A percentile compares a stretch with the other conserved stretches of the same genome.
Evolutionary conservation across 2,329 filamentous ascomycete species (phyloP).

Genomic region (Sclerotinia glacialis): DNA sequence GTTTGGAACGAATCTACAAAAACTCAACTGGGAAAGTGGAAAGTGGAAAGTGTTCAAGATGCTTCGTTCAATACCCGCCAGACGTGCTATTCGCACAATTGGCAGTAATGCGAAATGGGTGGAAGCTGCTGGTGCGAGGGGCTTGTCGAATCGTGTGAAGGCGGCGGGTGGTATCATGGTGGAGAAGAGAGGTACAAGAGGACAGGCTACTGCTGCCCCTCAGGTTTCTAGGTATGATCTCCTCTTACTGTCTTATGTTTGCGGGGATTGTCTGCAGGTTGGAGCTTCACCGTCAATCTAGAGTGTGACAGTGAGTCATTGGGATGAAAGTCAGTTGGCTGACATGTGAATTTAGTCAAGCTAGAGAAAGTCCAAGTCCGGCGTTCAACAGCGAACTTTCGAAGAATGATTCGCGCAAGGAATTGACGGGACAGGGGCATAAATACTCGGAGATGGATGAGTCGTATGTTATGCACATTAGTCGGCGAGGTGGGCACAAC

Average conservation of each 20-base stretch:
- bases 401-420: constrained; percentile 49
- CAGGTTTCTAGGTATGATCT: constrained; percentile 31
- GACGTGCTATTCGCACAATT: constrained; percentile 47
- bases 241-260: constrained; percentile 21
- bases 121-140: constrained; percentile 11
- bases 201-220: constrained; percentile 47
- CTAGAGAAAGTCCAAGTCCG: constrained; percentile 60
- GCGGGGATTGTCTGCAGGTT: not conserved
- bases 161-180: constrained; percentile 39
- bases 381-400: constrained; percentile 52
- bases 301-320: not conserved
- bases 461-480: constrained; percentile 57
- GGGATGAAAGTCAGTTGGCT: constrained; percentile 3
- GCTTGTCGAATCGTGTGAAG: constrained; percentile 40
- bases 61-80: constrained; percentile 51
- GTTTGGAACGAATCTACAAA: not conserved
- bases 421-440: constrained; percentile 52
- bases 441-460: constrained; percentile 69
- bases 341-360: constrained; percentile 44
- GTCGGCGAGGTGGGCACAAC: constrained; percentile 20
- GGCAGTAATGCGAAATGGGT: constrained; percentile 34
- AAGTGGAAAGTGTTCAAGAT: constrained; percentile 37
- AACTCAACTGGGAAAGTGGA: not conserved
- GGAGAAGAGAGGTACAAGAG: constrained; percentile 39
- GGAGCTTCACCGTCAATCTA: not conserved